Base-by-base conservation (phyloP, 192 early-diverging fungal genomes). In the Coemansia sp. region DNA sequence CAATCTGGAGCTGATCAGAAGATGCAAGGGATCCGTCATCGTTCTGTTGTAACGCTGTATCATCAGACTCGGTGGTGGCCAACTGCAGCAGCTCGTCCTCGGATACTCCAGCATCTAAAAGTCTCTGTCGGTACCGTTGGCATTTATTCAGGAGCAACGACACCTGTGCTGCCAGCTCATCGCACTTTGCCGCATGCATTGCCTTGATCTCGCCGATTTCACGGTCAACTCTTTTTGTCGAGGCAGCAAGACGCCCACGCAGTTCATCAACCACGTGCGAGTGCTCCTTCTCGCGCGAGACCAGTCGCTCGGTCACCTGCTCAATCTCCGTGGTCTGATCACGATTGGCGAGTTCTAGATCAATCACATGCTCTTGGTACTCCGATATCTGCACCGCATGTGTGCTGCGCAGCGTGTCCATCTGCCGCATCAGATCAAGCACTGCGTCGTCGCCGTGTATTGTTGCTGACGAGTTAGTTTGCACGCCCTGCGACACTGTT, bases 291-390 rank as follows among this genome's bases (percentile, higher is more conserved):
- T 73, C 75, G 47, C 56, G 57, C 39, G 65, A 58, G 26, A 61
- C 61, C 10, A 77, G 48, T 13, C 66, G 56, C n/a, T 43, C 62
- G 0, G 62, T 50, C 37, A 77, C 61, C 60, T 71, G 71, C 18
- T 83, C 80, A 15, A 77, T 64, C 26, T 83, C 80, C 3, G 61
- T 69, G 41, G 52, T 39, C 47, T 77, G 65, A 38, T 83, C 80
- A 61, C 77, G 80, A 62, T 71, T 77, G 32, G 69, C 13, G 47
- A 83, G 71, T 63, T 83, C 80, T 43, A 83, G 63, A 40, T 83
- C 80, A 1, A 83, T 56, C 0, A 77, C 75, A 43, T 83, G 80
- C 61, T 83, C 80, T 66, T 83, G 80, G 69, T 83, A 83, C 63
- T 76, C 80, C 32, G 64, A 69, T 65, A 83, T 74, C 60, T 83